These are phyloP conservation scores for Cicer pinnatifidum DNA, from an alignment of 306 rosid genomes.

Conservation along the genomic window DNA sequence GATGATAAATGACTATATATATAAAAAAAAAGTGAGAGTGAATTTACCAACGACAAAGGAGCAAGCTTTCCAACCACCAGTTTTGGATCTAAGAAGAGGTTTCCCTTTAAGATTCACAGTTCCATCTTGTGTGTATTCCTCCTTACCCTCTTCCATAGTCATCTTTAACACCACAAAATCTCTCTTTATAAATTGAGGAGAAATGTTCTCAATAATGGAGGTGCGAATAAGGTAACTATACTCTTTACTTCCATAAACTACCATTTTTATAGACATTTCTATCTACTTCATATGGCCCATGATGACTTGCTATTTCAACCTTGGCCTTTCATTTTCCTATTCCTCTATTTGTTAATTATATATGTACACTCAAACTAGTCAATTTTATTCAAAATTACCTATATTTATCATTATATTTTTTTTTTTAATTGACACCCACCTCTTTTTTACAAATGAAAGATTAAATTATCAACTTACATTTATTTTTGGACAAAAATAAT, in stretches of 20 bases:
- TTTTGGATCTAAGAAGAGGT: constrained; percentile 67
- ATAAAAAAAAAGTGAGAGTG: not conserved
- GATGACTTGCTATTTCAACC: not conserved
- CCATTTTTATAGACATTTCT: constrained; percentile 19
- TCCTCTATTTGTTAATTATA: no score
- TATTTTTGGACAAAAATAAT: no score
- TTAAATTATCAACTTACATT: no score
- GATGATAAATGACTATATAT: no score
- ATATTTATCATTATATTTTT: no score
- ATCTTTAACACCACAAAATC: constrained; percentile 21
- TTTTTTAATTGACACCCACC: no score
- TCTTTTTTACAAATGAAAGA: no score
- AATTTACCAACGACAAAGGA: constrained; percentile 74
- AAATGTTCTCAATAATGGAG: not conserved
- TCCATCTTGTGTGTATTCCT: constrained; percentile 76
- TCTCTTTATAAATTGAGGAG: not conserved
- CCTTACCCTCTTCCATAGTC: constrained; percentile 56
- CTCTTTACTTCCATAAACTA: not conserved
- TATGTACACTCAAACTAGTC: no score
- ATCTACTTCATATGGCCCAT: not conserved
- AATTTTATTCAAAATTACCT: no score
- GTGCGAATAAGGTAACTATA: not conserved
- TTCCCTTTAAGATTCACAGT: constrained; percentile 84
- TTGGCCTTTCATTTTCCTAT: no score
- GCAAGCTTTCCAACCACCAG: constrained; percentile 92